Conservation (phyloP, 2,329 filamentous ascomycete genomes). For the Drechslerella coelobrocha region DNA sequence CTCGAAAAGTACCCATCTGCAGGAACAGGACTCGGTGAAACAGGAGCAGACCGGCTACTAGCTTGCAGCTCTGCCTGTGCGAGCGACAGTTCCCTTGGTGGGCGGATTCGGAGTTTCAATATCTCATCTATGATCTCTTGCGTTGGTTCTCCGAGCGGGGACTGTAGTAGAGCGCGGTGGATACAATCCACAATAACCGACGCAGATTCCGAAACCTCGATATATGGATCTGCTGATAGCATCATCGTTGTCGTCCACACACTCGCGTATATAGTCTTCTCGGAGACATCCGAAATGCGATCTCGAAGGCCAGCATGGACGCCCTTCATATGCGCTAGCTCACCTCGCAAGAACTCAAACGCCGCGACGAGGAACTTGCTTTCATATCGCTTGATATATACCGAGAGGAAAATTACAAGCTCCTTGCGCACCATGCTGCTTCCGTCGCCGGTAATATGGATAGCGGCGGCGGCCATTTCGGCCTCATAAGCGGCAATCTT, state of each 20-base stretch:
- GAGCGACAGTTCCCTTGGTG: constrained; percentile 52
- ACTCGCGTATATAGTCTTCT: constrained; percentile 88
- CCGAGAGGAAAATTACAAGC: constrained; percentile 89
- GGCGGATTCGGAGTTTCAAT: constrained; percentile 59
- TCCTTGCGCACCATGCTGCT: constrained; percentile 94
- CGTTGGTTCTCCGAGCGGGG: constrained; percentile 73
- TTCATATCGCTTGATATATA: constrained; percentile 87
- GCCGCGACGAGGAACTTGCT: constrained; percentile 90
- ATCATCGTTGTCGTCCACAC: constrained; percentile 94
- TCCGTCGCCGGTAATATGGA: constrained; percentile 91
- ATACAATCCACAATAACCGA: constrained; percentile 85
- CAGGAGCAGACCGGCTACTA: constrained; percentile 58
- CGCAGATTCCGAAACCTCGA: constrained; percentile 86
- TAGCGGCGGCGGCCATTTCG: constrained; percentile 82
- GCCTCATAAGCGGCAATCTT: constrained; percentile 74
- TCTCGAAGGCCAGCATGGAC: constrained; percentile 55
- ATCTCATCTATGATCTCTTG: constrained; percentile 78
- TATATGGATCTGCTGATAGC: constrained; percentile 90
- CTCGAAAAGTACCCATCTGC: constrained; percentile 68
- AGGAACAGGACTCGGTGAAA: constrained; percentile 62
- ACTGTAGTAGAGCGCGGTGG: constrained; percentile 77
- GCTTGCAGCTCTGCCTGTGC: constrained; percentile 57
- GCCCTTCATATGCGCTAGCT: constrained; percentile 52
- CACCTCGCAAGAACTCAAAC: constrained; percentile 67
- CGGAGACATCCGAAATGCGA: constrained; percentile 68